Conservation (phyloP, 2,329 filamentous ascomycete genomes). For the Alternaria sp. region DNA sequence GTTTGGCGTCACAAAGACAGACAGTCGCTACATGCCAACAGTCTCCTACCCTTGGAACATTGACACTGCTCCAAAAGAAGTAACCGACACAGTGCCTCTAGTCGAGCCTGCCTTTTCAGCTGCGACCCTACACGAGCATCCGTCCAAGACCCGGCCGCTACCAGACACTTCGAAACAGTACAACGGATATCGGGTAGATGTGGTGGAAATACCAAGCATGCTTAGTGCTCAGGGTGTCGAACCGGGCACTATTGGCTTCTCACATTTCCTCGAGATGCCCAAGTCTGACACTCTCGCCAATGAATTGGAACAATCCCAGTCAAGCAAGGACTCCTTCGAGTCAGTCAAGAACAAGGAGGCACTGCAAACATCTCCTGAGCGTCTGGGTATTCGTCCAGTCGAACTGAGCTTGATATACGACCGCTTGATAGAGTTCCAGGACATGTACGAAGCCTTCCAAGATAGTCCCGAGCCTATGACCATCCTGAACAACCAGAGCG, state of each 20-base stretch:
- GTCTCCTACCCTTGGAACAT: conserved; percentile 75
- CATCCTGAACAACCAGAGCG: conserved; percentile 59
- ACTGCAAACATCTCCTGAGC: conserved; percentile 48
- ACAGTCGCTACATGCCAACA: conserved; percentile 68
- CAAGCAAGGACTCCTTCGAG: conserved; percentile 39
- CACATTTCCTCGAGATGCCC: conserved; percentile 71
- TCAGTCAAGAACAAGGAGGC: conserved; percentile 56
- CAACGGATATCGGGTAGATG: conserved; percentile 42
- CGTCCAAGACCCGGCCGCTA: conserved; percentile 19
- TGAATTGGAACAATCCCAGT: conserved; percentile 64
- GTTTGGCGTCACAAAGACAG: conserved; percentile 69
- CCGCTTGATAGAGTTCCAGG: conserved; percentile 52
- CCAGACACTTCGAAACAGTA: conserved; percentile 26
- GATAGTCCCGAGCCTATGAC: conserved; percentile 64
- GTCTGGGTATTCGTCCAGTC: conserved; percentile 48
- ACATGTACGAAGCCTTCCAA: conserved; percentile 63
- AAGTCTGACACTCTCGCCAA: conserved; percentile 67
- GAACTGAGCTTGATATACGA: conserved; percentile 45
- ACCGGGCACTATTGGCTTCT: conserved; percentile 74
- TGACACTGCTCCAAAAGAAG: conserved; percentile 65
- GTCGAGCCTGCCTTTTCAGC: conserved; percentile 49
- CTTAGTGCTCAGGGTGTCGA: conserved; percentile 75
- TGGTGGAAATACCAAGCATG: conserved; percentile 72
- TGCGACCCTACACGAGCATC: conserved; percentile 40
- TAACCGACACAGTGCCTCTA: conserved; percentile 60